Base-by-base conservation (phyloP, 139 green algal species). In the Chlorella vulgaris region DNA sequence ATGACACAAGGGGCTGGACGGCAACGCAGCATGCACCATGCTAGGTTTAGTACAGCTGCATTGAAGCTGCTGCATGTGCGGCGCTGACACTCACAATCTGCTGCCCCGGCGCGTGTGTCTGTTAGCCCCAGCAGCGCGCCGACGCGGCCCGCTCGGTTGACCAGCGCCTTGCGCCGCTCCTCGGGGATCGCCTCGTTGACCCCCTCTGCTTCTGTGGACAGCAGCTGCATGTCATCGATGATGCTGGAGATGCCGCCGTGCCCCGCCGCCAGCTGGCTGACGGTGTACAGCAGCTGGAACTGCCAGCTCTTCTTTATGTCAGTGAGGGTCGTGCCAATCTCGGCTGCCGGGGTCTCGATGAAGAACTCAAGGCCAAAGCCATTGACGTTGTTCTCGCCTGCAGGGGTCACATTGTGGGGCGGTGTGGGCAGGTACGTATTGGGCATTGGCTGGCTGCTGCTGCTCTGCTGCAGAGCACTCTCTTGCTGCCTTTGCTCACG, bases 241-340 rank as follows among this genome's bases (percentile, higher is more conserved):
- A 92, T 91, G 67, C 67, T 60, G 39, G 80, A 61, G 53, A 92
- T 92, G 75, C 84, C 80, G 60, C 87, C 58, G 19, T 40, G 35
- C 13, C 29, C 29, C 63, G 89, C 89, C n/a, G 89, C 89, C n/a
- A 92, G 81, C 83, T 89, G 86, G 58, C 73, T 81, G 39, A 92
- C 89, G 28, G 89, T 92, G 76, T 85, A 91, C 3, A 92, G 75
- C 51, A 92, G 81, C 80, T 92, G 89, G 51, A 91, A 92, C 68
- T 92, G 89, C 89, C 89, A 92, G 55, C 70, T 84, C 26, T 62
- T 61, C 80, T 90, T 91, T 24, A 90, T 81, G 22, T 91, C 89
- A 22, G 63, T 38, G 3, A 85, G 50, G 35, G 76, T 76, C 50
- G 78, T 74, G 42, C 83, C 77, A 31, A 92, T 63, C 66, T 92